A percentile compares a stretch with the other conserved stretches of the same genome.
These are phyloP conservation scores for Pythium dissotocum DNA, from an alignment of 352 stramenopile species.

Conservation along the genomic window DNA sequence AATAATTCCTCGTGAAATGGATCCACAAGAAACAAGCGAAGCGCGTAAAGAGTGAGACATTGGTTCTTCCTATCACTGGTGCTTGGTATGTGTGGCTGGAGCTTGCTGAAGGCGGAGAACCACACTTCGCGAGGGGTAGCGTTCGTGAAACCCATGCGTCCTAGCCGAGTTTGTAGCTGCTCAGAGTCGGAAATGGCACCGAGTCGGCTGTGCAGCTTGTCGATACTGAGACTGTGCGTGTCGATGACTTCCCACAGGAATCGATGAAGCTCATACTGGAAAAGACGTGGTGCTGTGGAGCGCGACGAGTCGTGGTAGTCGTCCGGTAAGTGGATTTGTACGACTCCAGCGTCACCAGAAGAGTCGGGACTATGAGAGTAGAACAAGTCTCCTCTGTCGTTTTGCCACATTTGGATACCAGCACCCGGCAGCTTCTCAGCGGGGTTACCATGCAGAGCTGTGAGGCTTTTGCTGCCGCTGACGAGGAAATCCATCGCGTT, in stretches of 20 bases:
- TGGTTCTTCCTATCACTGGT: not conserved
- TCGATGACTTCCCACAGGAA: conserved; percentile 21
- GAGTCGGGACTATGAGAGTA: not conserved
- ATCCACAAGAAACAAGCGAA: conserved; percentile 21
- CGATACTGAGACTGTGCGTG: not conserved
- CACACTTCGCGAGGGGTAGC: conserved; percentile 3
- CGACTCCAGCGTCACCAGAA: not conserved
- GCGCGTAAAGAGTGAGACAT: conserved; percentile 6
- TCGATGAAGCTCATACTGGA: conserved; percentile 4
- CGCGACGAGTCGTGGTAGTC: not conserved
- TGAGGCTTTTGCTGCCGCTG: not conserved
- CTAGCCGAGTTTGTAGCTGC: not conserved
- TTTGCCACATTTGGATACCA: conserved; percentile 13
- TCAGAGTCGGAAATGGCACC: not conserved
- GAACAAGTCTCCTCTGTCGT: conserved; percentile 14
- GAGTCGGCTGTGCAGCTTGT: conserved; percentile 4
- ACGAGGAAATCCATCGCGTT: conserved; percentile 16
- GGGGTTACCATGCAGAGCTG: not conserved
- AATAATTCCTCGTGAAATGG: conserved; percentile 21
- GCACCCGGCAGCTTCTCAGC: not conserved
- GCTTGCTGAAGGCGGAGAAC: conserved; percentile 14
- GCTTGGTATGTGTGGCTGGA: not conserved
- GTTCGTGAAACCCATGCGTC: not conserved
- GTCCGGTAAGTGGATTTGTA: not conserved
- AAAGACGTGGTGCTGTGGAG: not conserved